Evolutionary conservation across 169 alveolate genomes (phyloP).

Genomic region (Theileria annulata): DNA sequence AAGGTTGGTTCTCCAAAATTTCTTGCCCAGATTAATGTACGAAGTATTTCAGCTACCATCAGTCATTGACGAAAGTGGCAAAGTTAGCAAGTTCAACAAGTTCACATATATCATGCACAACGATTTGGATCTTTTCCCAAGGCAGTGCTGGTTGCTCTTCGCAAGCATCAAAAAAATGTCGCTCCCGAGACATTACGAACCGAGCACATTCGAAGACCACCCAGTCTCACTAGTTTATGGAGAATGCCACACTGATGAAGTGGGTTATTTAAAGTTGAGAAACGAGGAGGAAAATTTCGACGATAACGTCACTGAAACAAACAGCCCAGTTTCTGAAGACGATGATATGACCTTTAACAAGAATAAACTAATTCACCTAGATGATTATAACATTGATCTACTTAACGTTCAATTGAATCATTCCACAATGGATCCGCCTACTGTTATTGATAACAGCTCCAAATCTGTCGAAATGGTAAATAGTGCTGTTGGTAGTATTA

Average conservation of each 20-base stretch:
- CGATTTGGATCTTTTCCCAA: conserved; percentile 78
- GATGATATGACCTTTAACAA: neutral
- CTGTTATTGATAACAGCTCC: neutral
- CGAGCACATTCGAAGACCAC: conserved; percentile 70
- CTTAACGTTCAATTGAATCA: neutral
- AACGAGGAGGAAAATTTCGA: neutral
- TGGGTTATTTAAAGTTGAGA: conserved; percentile 30
- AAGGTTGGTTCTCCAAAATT: conserved; percentile 71
- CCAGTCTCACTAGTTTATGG: conserved; percentile 67
- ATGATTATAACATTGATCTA: neutral
- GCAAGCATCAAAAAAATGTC: conserved; percentile 79
- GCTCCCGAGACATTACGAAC: conserved; percentile 79
- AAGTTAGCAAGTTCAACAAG: conserved; percentile 49
- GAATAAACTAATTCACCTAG: neutral
- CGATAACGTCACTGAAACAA: neutral
- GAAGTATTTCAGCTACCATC: conserved; percentile 72
- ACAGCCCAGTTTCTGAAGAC: neutral
- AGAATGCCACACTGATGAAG: conserved; percentile 68
- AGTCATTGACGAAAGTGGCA: conserved; percentile 43
- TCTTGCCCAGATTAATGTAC: conserved; percentile 74
- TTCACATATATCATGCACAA: conserved; percentile 76
- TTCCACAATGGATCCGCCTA: neutral
- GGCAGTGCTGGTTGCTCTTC: conserved; percentile 78
- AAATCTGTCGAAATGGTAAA: neutral
- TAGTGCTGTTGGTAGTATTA: neutral